Evolutionary conservation across 148 eudicot species (phyloP).

Genomic region (Salicornia ramosissima): DNA sequence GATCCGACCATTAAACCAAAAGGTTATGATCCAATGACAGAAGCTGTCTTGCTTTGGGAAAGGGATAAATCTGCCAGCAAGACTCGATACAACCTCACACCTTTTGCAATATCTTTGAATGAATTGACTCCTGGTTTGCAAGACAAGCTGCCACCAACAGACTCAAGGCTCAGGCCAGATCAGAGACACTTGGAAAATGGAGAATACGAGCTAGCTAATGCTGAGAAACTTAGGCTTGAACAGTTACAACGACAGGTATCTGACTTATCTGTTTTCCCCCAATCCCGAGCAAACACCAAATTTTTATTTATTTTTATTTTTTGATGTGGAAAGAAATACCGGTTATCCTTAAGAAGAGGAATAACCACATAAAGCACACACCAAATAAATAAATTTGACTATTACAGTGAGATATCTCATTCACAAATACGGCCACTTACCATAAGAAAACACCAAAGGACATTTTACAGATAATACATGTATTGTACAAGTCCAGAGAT

Average conservation of each 20-base stretch:
- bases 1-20: slow-evolving; percentile 85
- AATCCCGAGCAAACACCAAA: no score
- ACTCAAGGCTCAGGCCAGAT: slow-evolving; percentile 93
- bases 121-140: slow-evolving; percentile 71
- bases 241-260: slow-evolving; percentile 87
- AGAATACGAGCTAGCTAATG: slow-evolving; percentile 85
- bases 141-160: slow-evolving; percentile 90
- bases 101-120: slow-evolving; percentile 89
- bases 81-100: slow-evolving; percentile 84
- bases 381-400: slow-evolving; percentile 1
- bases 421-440: neutral
- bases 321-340: no score
- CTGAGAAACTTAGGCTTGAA: slow-evolving; percentile 91
- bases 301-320: no score
- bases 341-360: no score
- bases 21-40: slow-evolving; percentile 98
- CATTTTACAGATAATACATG: neutral
- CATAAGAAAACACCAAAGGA: neutral
- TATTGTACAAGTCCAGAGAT: neutral
- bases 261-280: no score
- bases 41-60: slow-evolving; percentile 91
- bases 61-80: slow-evolving; percentile 69
- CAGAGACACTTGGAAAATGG: slow-evolving; percentile 95
- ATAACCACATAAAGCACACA: no score
- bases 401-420: neutral